Conservation (phyloP, 2,329 filamentous ascomycete species). For the Trichoderma sp. region DNA sequence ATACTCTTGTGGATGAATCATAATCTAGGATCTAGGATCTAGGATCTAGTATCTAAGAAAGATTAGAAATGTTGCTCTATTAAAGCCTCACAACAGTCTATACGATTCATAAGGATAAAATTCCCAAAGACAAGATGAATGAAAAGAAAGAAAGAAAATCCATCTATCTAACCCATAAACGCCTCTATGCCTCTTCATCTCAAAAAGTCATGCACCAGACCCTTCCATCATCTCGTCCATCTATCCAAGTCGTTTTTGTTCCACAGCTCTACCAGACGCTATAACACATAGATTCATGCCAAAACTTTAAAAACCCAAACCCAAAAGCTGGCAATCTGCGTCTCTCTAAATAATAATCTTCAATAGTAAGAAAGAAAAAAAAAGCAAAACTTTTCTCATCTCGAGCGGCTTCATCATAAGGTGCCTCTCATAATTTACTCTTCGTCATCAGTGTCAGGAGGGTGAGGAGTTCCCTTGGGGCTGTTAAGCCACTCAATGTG, state of each 20-base stretch:
- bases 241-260: not conserved
- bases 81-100: not conserved
- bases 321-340: not conserved
- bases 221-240: not conserved
- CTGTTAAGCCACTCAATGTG: slow-evolving; percentile 84
- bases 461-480: slow-evolving; percentile 79
- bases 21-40: no score
- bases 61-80: not conserved
- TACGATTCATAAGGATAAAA: not conserved
- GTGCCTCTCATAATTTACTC: not conserved
- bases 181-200: slow-evolving; percentile 23
- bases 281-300: not conserved
- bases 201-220: not conserved
- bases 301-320: not conserved
- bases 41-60: no score
- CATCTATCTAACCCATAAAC: slow-evolving; percentile 20
- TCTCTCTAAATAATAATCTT: not conserved
- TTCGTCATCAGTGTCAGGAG: slow-evolving; percentile 75
- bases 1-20: not conserved
- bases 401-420: not conserved
- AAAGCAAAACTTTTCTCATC: slow-evolving; percentile 1
- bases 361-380: not conserved
- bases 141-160: not conserved
- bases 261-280: slow-evolving; percentile 1
- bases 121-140: not conserved